These are phyloP conservation scores for Trichosanthes cucumerina DNA, from an alignment of 306 rosid species.

Conservation along the genomic window DNA sequence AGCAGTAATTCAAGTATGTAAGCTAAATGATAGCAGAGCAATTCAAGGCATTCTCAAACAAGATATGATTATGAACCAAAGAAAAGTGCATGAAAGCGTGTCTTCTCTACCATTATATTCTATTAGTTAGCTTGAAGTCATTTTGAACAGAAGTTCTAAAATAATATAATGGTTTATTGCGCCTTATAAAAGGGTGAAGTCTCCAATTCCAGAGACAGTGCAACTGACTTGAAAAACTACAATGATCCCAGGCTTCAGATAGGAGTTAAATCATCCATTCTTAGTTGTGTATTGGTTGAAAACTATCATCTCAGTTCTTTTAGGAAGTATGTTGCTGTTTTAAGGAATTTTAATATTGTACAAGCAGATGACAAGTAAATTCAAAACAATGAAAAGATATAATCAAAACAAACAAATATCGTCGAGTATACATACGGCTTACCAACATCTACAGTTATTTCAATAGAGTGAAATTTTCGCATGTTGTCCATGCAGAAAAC, in stretches of 20 bases:
- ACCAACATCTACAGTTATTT: not conserved
- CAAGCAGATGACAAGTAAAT: not conserved
- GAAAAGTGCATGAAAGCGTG: not conserved
- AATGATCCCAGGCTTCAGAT: too few relatives aligned
- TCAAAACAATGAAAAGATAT: not conserved
- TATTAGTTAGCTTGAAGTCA: not conserved
- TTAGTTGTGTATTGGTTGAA: too few relatives aligned
- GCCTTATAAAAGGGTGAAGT: too few relatives aligned
- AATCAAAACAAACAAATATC: not conserved
- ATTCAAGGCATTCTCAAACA: not conserved
- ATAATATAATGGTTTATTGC: too few relatives aligned
- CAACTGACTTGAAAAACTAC: too few relatives aligned
- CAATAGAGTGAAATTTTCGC: not conserved
- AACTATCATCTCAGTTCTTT: too few relatives aligned
- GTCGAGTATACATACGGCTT: not conserved
- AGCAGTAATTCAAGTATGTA: not conserved
- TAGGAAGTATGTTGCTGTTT: not conserved
- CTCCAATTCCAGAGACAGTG: too few relatives aligned
- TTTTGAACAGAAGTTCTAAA: not conserved
- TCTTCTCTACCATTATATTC: not conserved
- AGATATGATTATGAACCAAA: not conserved
- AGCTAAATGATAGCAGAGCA: not conserved
- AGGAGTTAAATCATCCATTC: too few relatives aligned
- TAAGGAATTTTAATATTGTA: not conserved
- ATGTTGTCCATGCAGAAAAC: not conserved